Percentiles rank a stretch among this genome's conserved stretches.
These are phyloP conservation scores for Xylariales sp. DNA, from an alignment of 2,329 filamentous ascomycete genomes.

Conservation along the genomic window DNA sequence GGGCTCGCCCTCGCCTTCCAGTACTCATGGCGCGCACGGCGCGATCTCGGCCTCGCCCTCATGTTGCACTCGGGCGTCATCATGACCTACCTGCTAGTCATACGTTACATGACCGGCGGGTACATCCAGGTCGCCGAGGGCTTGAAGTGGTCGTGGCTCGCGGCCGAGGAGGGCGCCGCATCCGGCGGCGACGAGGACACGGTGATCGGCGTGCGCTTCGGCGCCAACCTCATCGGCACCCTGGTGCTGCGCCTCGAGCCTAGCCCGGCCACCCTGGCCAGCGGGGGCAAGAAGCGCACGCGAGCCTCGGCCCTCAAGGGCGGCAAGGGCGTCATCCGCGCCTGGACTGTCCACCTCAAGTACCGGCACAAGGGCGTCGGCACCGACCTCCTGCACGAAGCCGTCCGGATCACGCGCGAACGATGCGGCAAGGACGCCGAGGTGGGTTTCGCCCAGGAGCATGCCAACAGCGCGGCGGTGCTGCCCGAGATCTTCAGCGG, in stretches of 20 bases:
- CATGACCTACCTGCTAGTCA: constrained; percentile 58
- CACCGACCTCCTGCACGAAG: constrained; percentile 66
- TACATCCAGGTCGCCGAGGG: constrained; percentile 62
- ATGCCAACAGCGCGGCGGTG: constrained; percentile 68
- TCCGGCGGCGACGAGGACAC: constrained; percentile 54
- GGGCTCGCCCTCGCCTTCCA: constrained; percentile 41
- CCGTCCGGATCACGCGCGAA: constrained; percentile 62
- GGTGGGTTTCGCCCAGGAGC: constrained; percentile 69
- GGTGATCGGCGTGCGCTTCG: constrained; percentile 63
- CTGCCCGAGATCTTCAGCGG: constrained; percentile 61
- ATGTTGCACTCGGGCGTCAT: constrained; percentile 57
- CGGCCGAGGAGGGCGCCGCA: constrained; percentile 26
- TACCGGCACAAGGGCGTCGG: constrained; percentile 73
- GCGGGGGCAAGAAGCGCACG: constrained; percentile 19
- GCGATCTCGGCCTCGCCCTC: constrained; percentile 50
- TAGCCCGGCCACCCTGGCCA: constrained; percentile 11
- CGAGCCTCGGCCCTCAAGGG: constrained; percentile 39
- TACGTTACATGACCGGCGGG: constrained; percentile 54
- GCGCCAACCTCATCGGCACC: constrained; percentile 65
- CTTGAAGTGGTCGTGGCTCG: constrained; percentile 59
- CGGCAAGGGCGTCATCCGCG: constrained; percentile 68
- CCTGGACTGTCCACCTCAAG: constrained; percentile 71
- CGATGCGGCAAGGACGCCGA: constrained; percentile 63
- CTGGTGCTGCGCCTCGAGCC: constrained; percentile 64
- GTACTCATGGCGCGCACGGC: constrained; percentile 36